A percentile compares a stretch with the other conserved stretches of the same genome.
phyloP scores from a whole-genome alignment of 129 eudicot genomes.

The Flaveria bidentis region DNA sequence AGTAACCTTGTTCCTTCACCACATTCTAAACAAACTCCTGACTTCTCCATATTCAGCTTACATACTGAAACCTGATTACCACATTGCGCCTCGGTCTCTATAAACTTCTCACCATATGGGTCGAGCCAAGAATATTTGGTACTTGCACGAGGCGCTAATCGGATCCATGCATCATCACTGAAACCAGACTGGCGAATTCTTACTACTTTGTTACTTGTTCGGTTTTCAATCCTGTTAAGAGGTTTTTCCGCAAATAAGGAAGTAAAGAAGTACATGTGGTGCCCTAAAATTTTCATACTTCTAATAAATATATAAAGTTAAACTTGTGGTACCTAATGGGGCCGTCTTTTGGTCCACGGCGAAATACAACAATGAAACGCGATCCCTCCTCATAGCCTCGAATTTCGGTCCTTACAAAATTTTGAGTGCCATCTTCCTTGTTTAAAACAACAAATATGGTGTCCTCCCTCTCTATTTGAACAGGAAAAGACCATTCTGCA shows the following conservation, averaged over 20 bases:
- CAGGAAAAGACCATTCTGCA: conserved; percentile 89
- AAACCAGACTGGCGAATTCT: conserved; percentile 83
- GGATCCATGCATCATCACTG: conserved; percentile 63
- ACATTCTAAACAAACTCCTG: conserved; percentile 50
- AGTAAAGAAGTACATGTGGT: not conserved
- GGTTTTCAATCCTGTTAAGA: conserved; percentile 76
- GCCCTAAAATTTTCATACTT: conserved; percentile 7
- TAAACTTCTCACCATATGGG: conserved; percentile 70
- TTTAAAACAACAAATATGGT: conserved; percentile 65
- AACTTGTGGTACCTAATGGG: conserved; percentile 66
- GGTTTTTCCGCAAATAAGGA: conserved; percentile 9
- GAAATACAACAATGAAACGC: conserved; percentile 86
- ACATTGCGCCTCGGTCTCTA: conserved; percentile 56
- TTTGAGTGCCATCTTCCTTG: conserved; percentile 49
- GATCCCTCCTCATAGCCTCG: conserved; percentile 99
- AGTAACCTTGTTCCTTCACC: conserved; percentile 50
- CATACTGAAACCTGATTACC: conserved; percentile 34
- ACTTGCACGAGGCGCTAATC: conserved; percentile 67
- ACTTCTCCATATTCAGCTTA: conserved; percentile 56
- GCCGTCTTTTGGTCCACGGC: conserved; percentile 69
- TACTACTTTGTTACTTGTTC: conserved; percentile 58
- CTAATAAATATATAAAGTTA: not conserved
- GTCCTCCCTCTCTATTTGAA: conserved; percentile 80
- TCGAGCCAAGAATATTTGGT: conserved; percentile 77
- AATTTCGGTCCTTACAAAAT: conserved; percentile 69